Base-by-base conservation (phyloP, 495 filamentous ascomycete genomes). In the Aspergillus biplanus region DNA sequence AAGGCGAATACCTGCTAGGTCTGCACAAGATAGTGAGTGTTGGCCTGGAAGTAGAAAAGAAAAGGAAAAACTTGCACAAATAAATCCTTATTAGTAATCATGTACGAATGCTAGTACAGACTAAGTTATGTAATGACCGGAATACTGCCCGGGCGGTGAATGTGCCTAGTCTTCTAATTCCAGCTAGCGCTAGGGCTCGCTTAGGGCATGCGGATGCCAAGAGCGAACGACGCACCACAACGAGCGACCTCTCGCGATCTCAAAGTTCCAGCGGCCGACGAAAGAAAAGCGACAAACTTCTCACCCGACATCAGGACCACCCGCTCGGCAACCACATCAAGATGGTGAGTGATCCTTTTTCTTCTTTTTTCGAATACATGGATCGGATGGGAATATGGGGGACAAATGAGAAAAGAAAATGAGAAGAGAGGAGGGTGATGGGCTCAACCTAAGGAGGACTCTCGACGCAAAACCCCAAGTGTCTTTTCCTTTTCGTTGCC, bases 301-400 rank as follows among this genome's bases (percentile, higher is more conserved):
- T 69, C 71, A 74, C 67, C 72, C 75, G 73, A 72, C 78, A 76
- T 71, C 74, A 78, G 76, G 78, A 78, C 79, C 79, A 79, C 79
- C 78, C 68, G 70, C 71, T 71, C 79, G 78, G 77, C 78, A 81
- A 79, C 73, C 78, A 70, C 75, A 75, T 78, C 80, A 85, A 82
- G 79, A 84, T 84, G 82, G 82, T 85, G 75, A 83, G 82, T 80
- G 48, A 56, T 71, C 61, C 66, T 58, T 58, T 52, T 60, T 67
- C 63, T 55, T 58, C 60, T 56, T 50, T 39, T 58, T 21, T 57
- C 57, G 55, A 59, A 58, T 27, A 27, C 21, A 21, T 62, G 34
- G 57, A 32, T 56, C 48, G 18, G 55, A 62, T 58, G 21, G 5
- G 53, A 59, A 44, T 32, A 62, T 18, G 11, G 33, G 54, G 48